These are phyloP conservation scores for Leccinum cinnamomeum DNA, from an alignment of 1,284 basidiomycete genomes.

Conservation along the genomic window DNA sequence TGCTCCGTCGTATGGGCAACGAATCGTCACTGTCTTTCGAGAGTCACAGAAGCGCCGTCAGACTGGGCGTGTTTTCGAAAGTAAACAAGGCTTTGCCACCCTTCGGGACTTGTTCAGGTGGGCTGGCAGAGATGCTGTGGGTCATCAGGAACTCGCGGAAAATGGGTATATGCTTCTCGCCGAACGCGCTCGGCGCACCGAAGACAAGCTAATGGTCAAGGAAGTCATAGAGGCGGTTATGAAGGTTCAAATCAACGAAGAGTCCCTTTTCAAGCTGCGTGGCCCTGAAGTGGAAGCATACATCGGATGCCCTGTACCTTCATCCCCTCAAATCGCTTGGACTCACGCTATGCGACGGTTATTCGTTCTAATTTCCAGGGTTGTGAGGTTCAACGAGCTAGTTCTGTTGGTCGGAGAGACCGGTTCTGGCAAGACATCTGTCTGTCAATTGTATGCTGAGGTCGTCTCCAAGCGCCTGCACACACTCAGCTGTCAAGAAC, in stretches of 20 bases:
- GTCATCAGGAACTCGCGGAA: slow-evolving; percentile 91
- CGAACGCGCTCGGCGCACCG: slow-evolving; percentile 81
- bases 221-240: slow-evolving; percentile 91
- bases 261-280: slow-evolving; percentile 65
- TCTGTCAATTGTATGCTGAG: slow-evolving; percentile 88
- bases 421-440: slow-evolving; percentile 96
- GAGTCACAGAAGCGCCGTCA: slow-evolving; percentile 94
- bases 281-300: slow-evolving; percentile 47
- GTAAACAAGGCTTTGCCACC: slow-evolving; percentile 96
- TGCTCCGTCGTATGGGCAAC: slow-evolving; percentile 88
- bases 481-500: slow-evolving; percentile 95
- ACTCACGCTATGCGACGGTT: slow-evolving; percentile 92
- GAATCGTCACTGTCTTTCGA: slow-evolving; percentile 90
- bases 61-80: slow-evolving; percentile 92
- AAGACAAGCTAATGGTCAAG: slow-evolving; percentile 90
- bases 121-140: slow-evolving; percentile 87
- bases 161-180: slow-evolving; percentile 98
- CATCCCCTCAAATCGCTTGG: slow-evolving; percentile 72
- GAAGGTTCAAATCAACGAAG: slow-evolving; percentile 83
- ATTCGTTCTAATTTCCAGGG: slow-evolving; percentile 81
- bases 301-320: slow-evolving; percentile 59
- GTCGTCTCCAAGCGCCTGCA: slow-evolving; percentile 65
- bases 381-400: slow-evolving; percentile 89
- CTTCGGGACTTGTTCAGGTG: slow-evolving; percentile 97
- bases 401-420: slow-evolving; percentile 98